Conservation (phyloP, 2,329 filamentous ascomycete species). For the Escovopsis sp. region DNA sequence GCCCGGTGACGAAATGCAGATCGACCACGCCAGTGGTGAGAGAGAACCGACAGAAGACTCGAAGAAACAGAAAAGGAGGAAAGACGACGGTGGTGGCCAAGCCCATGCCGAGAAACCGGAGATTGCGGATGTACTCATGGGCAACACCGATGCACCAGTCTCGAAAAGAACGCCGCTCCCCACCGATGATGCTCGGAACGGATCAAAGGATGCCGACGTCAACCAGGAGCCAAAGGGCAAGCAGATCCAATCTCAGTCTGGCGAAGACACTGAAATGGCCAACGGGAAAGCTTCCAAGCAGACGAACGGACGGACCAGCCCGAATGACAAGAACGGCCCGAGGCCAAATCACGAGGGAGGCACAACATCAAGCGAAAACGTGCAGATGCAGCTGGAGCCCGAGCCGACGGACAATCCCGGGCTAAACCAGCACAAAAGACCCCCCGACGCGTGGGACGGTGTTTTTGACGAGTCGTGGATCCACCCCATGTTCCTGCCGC, state of each 20-base stretch:
- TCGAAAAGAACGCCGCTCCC: too few species aligned
- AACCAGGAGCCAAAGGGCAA: neutral
- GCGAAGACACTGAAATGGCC: neutral
- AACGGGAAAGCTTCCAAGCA: conserved; percentile 1
- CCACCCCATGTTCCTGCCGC: conserved; percentile 61
- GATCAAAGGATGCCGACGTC: neutral
- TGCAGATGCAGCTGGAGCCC: conserved; percentile 1
- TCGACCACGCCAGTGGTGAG: neutral
- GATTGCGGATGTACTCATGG: conserved; percentile 5
- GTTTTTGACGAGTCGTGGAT: conserved; percentile 36
- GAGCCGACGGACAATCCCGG: conserved; percentile 24
- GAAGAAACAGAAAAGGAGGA: conserved; percentile 4
- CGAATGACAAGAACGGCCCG: neutral
- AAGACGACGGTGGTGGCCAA: conserved; percentile 5
- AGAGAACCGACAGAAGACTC: conserved; percentile 5
- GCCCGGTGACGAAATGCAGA: conserved; percentile 12
- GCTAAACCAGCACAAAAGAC: neutral
- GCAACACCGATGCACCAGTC: conserved; percentile 2
- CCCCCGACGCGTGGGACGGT: conserved; percentile 6
- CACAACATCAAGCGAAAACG: conserved; percentile 11
- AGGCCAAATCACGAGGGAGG: conserved; percentile 1
- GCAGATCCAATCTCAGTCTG: neutral
- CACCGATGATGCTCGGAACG: neutral
- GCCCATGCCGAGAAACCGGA: conserved; percentile 10
- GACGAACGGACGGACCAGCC: neutral